Base-by-base conservation (phyloP, 2,329 filamentous ascomycete species). In the Aciculosporium take region DNA sequence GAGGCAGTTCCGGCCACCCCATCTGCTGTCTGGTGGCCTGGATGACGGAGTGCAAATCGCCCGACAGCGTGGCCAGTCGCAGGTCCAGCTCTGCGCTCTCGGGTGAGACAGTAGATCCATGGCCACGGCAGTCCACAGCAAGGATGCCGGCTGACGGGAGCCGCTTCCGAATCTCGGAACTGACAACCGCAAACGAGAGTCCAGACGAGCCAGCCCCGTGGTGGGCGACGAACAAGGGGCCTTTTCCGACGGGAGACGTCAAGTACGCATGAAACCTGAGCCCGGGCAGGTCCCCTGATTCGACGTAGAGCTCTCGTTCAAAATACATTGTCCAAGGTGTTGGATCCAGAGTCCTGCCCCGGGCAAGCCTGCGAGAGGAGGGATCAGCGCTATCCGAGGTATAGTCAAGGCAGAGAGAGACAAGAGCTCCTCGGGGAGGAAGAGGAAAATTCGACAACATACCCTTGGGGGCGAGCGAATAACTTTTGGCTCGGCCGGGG, bases 151-250 rank as follows among this genome's bases (percentile, higher is more conserved):
- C 84, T 6, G 76, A 69, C 0, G 91, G 85, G 32, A 94, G 67
- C 6, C 76, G 69, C 57, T 81, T 84, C 40, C 80, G 74, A 46
- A 96, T 77, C 57, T 93, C 83, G 34, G 76, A 71, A 2, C 81
- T 77, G 46, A 94, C 77, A 4, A 85, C 70, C 5, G 88, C 88
- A 62, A 96, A 98, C 2, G 87, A 94, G 44, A 96, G 73, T 6
- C 84, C 93, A 0, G 88, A 94, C 4, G 88, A 94, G 13, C 91
- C 91, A 31, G 85, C 91, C 30, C 91, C 91, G 62, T 98, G 91
- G 57, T 98, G 91, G 63, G 84, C 85, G 45, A 96, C 81, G 60
- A 98, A 88, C 5, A 98, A 68, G 0, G 89, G 87, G 0, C 82
- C 84, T 46, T 73, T 72, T 29, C 72, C 78, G 32, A 72, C 71